phyloP scores from a whole-genome alignment of 805 yeast genomes.

The Starmerella stellata region DNA sequence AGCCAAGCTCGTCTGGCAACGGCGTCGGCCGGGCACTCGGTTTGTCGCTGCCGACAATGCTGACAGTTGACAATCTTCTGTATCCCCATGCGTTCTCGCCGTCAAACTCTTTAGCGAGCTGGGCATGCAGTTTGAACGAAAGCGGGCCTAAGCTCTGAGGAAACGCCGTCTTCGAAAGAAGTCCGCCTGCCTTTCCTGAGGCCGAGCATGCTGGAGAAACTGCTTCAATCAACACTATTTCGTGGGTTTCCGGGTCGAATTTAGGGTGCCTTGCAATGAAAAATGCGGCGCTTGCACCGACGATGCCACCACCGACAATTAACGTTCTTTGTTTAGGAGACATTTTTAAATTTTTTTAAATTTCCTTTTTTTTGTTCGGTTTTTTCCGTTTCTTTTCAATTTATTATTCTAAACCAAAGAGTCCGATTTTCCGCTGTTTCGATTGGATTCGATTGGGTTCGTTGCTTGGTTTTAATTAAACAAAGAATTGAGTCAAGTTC shows the following conservation, averaged over 20 bases:
- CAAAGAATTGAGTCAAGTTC: too few species aligned
- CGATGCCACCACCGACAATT: conserved; percentile 57
- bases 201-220: conserved; percentile 95
- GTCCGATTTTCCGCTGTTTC: too few species aligned
- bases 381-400: too few species aligned
- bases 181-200: conserved; percentile 92
- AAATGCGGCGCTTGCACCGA: conserved; percentile 90
- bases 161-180: conserved; percentile 89
- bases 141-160: conserved; percentile 86
- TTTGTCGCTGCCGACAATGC: conserved; percentile 45
- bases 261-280: conserved; percentile 68
- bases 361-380: too few species aligned
- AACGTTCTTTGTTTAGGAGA: conserved; percentile 11
- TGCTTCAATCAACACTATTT: conserved; percentile 71
- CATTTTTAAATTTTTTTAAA: not conserved
- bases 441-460: too few species aligned
- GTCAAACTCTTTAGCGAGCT: conserved; percentile 54
- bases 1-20: conserved; percentile 40
- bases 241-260: conserved; percentile 53
- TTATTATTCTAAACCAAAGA: too few species aligned
- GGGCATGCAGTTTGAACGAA: conserved; percentile 69
- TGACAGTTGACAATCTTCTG: conserved; percentile 68
- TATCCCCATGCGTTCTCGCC: conserved; percentile 92
- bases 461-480: too few species aligned
- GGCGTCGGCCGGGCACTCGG: conserved; percentile 2